These are phyloP conservation scores for Aurifilum marmelostoma DNA, from an alignment of 2,329 filamentous ascomycete species.

Conservation along the genomic window DNA sequence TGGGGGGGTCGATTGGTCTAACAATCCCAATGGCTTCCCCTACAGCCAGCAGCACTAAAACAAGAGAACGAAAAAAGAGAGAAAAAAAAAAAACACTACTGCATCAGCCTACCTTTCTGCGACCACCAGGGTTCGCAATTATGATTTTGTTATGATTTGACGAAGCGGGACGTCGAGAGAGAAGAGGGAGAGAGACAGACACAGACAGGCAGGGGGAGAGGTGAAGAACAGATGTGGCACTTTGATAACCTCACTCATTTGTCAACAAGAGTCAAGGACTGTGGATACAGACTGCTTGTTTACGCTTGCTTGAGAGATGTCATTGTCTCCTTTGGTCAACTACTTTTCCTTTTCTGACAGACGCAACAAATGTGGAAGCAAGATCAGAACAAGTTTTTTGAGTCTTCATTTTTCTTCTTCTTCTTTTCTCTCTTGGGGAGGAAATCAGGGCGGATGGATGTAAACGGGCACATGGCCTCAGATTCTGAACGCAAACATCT, in stretches of 20 bases:
- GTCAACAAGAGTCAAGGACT: constrained; percentile 13
- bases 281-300: constrained; percentile 12
- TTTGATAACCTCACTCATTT: constrained; percentile 13
- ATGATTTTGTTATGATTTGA: constrained; percentile 25
- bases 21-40: constrained; percentile 37
- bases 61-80: no score
- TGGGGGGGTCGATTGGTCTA: constrained; percentile 51
- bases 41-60: constrained; percentile 39
- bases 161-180: constrained; percentile 10
- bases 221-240: constrained; percentile 7
- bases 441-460: not conserved
- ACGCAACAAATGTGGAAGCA: constrained; percentile 4
- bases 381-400: not conserved
- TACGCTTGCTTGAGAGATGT: constrained; percentile 18
- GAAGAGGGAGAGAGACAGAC: constrained; percentile 4
- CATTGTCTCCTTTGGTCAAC: constrained; percentile 16
- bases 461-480: not conserved
- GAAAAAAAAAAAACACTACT: not conserved
- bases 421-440: not conserved
- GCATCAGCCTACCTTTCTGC: not conserved
- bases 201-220: no score
- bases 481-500: constrained; percentile 3
- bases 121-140: not conserved
- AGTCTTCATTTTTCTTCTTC: no score
- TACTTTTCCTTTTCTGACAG: constrained; percentile 3